Percentiles rank a stretch among this genome's conserved stretches.
phyloP scores from a whole-genome alignment of 192 early-diverging fungal genomes.

The Backusella parvicylindrica region DNA sequence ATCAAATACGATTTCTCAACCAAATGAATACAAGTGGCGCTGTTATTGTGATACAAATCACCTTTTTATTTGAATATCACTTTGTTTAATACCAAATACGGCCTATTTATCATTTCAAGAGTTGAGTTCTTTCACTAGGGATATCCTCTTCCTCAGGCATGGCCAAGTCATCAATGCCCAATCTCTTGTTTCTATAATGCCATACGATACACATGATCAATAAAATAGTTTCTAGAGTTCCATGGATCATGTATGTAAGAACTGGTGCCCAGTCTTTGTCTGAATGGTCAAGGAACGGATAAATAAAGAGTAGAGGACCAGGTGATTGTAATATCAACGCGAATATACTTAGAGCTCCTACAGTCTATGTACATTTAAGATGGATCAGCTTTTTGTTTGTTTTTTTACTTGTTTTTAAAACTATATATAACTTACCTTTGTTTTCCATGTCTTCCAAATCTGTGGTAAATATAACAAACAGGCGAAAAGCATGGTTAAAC shows the following conservation, averaged over 20 bases:
- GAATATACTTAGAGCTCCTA: conserved; percentile 86
- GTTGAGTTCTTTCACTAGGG: conserved; percentile 11
- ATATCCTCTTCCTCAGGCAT: background rate
- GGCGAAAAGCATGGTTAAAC: conserved; percentile 64
- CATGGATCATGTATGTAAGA: conserved; percentile 82
- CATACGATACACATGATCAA: conserved; percentile 76
- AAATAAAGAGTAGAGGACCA: conserved; percentile 77
- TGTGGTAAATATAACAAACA: conserved; percentile 90
- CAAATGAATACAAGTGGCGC: no score
- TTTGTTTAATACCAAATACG: no score
- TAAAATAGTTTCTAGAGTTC: conserved; percentile 78
- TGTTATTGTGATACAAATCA: no score
- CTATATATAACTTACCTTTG: no score
- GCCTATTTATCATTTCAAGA: no score
- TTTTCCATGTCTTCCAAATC: conserved; percentile 75
- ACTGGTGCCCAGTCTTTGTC: conserved; percentile 93
- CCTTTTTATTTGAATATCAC: no score
- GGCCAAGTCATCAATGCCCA: conserved; percentile 35
- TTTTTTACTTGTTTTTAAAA: no score
- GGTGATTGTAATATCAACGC: conserved; percentile 91
- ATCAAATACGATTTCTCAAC: no score
- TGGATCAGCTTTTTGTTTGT: background rate
- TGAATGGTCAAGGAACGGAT: conserved; percentile 73
- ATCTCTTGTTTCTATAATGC: conserved; percentile 57
- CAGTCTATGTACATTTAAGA: conserved; percentile 49